Percentiles rank a stretch among this genome's conserved stretches.
Evolutionary conservation across 768 basidiomycete species (phyloP).

Genomic region (Mrakia blollopis): DNA sequence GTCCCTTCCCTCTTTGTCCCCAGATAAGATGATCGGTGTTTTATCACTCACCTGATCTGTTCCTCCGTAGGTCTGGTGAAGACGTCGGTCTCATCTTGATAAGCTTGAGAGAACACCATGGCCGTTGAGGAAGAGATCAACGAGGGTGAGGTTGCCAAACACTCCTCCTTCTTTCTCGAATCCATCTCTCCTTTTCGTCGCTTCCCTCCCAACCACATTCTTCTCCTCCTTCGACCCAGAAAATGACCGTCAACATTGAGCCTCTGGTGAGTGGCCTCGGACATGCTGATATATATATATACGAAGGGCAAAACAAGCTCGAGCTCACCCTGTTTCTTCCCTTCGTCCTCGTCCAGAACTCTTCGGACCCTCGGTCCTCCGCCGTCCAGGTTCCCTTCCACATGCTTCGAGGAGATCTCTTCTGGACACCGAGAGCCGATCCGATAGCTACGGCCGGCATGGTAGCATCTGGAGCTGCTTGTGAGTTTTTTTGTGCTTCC

Average conservation of each 20-base stretch:
- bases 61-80: neutral
- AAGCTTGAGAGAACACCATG: neutral
- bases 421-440: neutral
- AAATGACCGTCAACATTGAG: neutral
- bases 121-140: neutral
- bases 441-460: neutral
- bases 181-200: neutral
- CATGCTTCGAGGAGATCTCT: neutral
- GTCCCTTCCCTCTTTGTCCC: neutral
- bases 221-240: no score
- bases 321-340: neutral
- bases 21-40: neutral
- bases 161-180: neutral
- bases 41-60: neutral
- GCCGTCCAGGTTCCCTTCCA: neutral
- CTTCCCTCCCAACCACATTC: neutral
- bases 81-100: neutral
- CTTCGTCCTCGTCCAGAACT: neutral
- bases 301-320: neutral
- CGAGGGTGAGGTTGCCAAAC: neutral
- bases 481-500: neutral
- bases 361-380: neutral
- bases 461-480: neutral
- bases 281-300: neutral
- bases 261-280: neutral